Evolutionary conservation across 2,329 filamentous ascomycete species (phyloP).

Genomic region (Botrytis aclada): DNA sequence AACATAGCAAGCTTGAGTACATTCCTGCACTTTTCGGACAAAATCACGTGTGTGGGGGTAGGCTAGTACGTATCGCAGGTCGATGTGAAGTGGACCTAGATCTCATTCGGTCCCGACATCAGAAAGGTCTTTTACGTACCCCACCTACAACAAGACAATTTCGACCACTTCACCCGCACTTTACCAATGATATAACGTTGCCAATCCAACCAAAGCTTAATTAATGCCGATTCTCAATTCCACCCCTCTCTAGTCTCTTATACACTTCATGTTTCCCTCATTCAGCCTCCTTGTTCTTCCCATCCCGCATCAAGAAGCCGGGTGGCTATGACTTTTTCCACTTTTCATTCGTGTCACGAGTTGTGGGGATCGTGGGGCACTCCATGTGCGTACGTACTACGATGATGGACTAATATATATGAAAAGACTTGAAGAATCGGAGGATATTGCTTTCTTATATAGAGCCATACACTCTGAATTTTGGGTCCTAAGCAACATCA

Average conservation of each 20-base stretch:
- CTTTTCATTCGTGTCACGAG: not conserved
- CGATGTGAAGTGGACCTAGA: not conserved
- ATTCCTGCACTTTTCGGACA: not conserved
- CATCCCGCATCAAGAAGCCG: slow-evolving; percentile 4
- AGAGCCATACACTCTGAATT: not conserved
- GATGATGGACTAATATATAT: not conserved
- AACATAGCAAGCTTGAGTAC: not conserved
- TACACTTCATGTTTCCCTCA: not conserved
- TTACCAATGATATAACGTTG: not conserved
- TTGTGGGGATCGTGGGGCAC: slow-evolving; percentile 14
- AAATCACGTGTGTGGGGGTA: slow-evolving; percentile 2
- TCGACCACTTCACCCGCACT: not conserved
- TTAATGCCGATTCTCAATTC: not conserved
- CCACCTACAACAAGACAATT: not conserved
- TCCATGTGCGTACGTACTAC: not conserved
- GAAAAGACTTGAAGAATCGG: not conserved
- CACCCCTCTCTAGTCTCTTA: not conserved
- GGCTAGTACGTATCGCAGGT: not conserved
- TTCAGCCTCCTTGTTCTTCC: not conserved
- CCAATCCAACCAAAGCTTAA: not conserved
- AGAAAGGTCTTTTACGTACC: not conserved
- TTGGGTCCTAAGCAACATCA: not conserved
- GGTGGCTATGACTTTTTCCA: slow-evolving; percentile 14
- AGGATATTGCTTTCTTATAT: not conserved
- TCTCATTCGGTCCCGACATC: slow-evolving; percentile 1